Conservation (phyloP, 1,139 yeast species). For the Saccharomyces pastorianus region DNA sequence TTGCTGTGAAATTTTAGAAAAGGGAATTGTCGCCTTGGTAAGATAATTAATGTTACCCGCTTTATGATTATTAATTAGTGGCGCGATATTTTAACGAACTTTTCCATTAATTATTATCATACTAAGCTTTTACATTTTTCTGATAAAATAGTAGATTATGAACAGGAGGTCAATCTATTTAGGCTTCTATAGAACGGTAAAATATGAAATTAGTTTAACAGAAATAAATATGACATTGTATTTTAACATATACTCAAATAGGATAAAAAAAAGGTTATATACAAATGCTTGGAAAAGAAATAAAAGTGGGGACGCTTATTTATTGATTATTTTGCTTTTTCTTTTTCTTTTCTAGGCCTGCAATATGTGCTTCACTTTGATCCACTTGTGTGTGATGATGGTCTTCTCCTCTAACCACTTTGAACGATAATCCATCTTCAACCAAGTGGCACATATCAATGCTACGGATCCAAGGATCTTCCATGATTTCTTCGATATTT, state of each 20-base stretch:
- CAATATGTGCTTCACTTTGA: constrained; percentile 91
- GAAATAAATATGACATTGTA: neutral
- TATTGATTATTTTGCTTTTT: constrained; percentile 34
- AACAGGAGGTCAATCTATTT: neutral
- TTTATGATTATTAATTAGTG: neutral
- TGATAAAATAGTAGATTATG: neutral
- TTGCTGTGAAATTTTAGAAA: neutral
- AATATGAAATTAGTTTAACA: neutral
- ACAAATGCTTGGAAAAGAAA: neutral
- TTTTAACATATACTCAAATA: neutral
- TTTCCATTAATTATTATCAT: neutral
- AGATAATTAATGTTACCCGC: neutral
- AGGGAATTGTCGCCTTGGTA: neutral
- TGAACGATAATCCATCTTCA: constrained; percentile 36
- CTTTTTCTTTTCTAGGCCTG: constrained; percentile 76
- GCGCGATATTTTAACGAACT: neutral
- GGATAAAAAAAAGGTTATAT: neutral
- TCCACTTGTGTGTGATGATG: constrained; percentile 86
- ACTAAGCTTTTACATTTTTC: neutral
- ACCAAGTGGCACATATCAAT: constrained; percentile 60
- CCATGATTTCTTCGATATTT: constrained; percentile 74
- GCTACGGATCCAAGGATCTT: constrained; percentile 64
- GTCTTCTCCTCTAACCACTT: constrained; percentile 38
- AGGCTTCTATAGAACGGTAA: neutral
- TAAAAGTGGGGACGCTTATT: neutral